Conservation (phyloP, 257 asterid species). For the Przewalskia tangutica region DNA sequence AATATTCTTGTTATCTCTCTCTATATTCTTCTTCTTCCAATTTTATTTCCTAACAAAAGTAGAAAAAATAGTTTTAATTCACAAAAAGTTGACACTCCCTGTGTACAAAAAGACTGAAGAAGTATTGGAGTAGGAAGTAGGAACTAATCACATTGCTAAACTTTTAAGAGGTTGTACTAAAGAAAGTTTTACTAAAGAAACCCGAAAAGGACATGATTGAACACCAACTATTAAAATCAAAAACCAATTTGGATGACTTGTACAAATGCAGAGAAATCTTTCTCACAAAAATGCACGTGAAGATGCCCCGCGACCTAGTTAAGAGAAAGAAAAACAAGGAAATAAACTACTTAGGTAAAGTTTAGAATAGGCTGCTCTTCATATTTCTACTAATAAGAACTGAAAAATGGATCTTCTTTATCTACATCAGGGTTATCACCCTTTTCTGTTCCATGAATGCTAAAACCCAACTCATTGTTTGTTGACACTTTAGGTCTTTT, state of each 20-base stretch:
- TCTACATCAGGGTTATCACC: too few species aligned
- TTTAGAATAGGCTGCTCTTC: constrained; percentile 24
- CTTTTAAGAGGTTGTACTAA: not conserved
- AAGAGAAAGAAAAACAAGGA: too few species aligned
- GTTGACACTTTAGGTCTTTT: too few species aligned
- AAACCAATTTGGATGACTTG: not conserved
- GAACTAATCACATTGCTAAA: not conserved
- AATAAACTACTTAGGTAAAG: not conserved
- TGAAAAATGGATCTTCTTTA: too few species aligned
- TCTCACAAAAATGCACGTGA: not conserved
- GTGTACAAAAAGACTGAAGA: not conserved
- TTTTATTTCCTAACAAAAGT: not conserved
- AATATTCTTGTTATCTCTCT: not conserved
- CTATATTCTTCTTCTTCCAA: not conserved
- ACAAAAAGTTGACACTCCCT: too few species aligned
- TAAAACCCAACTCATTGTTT: too few species aligned
- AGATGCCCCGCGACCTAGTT: too few species aligned
- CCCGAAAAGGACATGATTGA: not conserved
- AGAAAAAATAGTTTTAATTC: not conserved
- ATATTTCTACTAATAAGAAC: constrained; percentile 30
- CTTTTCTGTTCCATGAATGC: too few species aligned
- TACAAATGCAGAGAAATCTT: not conserved
- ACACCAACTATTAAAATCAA: not conserved
- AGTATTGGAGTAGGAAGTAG: not conserved
- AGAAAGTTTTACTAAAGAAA: not conserved